Evolutionary conservation across 371 early-diverging fungal species (phyloP).

Genomic region (Cokeromyces recurvatus): DNA sequence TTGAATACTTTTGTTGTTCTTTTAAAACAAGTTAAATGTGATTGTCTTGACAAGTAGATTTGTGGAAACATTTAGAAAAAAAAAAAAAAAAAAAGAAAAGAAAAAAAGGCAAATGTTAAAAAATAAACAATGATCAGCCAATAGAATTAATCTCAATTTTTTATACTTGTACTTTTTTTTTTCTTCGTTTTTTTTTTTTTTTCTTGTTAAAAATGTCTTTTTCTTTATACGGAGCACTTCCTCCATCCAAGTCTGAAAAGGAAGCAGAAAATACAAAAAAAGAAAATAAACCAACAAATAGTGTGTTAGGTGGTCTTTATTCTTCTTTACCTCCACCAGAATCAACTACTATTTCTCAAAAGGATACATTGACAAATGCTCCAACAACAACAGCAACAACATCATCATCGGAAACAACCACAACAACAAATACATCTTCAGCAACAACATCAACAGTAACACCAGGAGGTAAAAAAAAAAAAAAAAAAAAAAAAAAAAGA

Average conservation of each 20-base stretch:
- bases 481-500: neutral
- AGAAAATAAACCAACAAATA: neutral
- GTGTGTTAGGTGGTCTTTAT: constrained; percentile 7
- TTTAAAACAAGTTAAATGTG: neutral
- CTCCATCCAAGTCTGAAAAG: constrained; percentile 21
- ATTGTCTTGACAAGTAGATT: too few species aligned
- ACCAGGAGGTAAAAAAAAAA: constrained; percentile 8
- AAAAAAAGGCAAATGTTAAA: too few species aligned
- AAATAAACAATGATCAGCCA: too few species aligned
- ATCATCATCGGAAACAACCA: neutral
- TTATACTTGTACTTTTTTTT: too few species aligned
- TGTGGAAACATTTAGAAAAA: too few species aligned
- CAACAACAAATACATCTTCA: neutral
- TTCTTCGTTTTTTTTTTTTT: too few species aligned
- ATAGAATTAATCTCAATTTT: too few species aligned
- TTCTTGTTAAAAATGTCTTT: too few species aligned
- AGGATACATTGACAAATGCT: neutral
- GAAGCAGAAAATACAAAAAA: constrained; percentile 4
- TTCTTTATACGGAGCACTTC: constrained; percentile 22
- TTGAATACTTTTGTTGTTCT: neutral
- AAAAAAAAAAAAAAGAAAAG: too few species aligned
- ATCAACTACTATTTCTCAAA: neutral
- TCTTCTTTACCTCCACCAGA: constrained; percentile 24
- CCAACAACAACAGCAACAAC: neutral
- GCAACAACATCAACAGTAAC: neutral